These are phyloP conservation scores for Plasmodium yoelii DNA, from an alignment of 169 alveolate genomes.

Conservation along the genomic window DNA sequence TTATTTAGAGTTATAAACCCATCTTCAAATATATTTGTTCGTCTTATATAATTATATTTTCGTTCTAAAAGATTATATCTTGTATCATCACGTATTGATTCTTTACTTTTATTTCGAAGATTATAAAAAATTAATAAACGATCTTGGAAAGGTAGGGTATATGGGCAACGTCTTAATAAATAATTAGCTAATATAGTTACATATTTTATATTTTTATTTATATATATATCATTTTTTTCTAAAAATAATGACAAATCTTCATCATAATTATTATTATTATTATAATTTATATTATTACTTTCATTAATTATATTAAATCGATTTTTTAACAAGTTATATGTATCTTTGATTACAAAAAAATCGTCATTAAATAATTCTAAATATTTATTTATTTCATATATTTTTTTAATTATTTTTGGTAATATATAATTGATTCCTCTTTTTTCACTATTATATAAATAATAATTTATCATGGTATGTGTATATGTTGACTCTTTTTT, in stretches of 20 bases:
- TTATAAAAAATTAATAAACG: slow-evolving; percentile 77
- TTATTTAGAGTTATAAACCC: slow-evolving; percentile 78
- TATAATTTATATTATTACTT: slow-evolving; percentile 22
- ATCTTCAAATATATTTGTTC: slow-evolving; percentile 86
- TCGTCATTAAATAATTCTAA: slow-evolving; percentile 42
- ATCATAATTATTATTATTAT: slow-evolving; percentile 37
- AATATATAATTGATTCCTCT: slow-evolving; percentile 25
- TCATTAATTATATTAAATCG: slow-evolving; percentile 52
- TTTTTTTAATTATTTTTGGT: slow-evolving; percentile 3
- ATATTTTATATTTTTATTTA: slow-evolving; percentile 61
- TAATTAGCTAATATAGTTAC: slow-evolving; percentile 72
- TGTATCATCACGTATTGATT: slow-evolving; percentile 59
- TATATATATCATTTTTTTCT: slow-evolving; percentile 36
- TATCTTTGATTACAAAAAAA: slow-evolving; percentile 55
- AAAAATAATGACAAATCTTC: slow-evolving; percentile 26
- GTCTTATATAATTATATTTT: slow-evolving; percentile 79
- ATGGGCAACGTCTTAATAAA: slow-evolving; percentile 69
- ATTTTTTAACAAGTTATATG: slow-evolving; percentile 38
- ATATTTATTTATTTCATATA: slow-evolving; percentile 44
- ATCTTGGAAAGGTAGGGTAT: slow-evolving; percentile 78
- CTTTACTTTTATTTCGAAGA: slow-evolving; percentile 72
- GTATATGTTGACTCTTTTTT: slow-evolving; percentile 14
- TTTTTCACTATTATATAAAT: slow-evolving; percentile 27
- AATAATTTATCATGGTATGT: slow-evolving; percentile 19
- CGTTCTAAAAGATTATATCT: slow-evolving; percentile 56